These are phyloP conservation scores for Stramenopiles sp. DNA, from an alignment of 352 stramenopile genomes.

Conservation along the genomic window DNA sequence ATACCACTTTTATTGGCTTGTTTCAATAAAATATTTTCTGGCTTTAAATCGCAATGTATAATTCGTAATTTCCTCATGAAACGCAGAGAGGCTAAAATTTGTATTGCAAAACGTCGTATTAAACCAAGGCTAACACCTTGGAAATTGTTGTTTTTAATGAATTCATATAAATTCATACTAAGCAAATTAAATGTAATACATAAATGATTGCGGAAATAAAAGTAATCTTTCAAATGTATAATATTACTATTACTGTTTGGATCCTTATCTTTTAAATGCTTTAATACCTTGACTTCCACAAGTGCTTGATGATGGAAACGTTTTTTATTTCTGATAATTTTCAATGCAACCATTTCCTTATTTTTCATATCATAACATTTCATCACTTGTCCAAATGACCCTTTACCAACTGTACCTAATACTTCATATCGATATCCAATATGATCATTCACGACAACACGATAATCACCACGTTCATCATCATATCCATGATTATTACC, in stretches of 20 bases:
- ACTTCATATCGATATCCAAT: slow-evolving; percentile 80
- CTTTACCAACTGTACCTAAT: slow-evolving; percentile 75
- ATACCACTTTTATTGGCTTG: slow-evolving; percentile 77
- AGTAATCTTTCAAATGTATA: slow-evolving; percentile 70
- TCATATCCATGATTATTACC: slow-evolving; percentile 34
- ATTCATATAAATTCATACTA: slow-evolving; percentile 83
- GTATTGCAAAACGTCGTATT: slow-evolving; percentile 56
- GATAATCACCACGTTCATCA: slow-evolving; percentile 90
- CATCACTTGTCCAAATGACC: slow-evolving; percentile 95
- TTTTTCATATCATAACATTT: slow-evolving; percentile 57
- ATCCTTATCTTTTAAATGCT: slow-evolving; percentile 55
- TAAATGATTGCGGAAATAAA: slow-evolving; percentile 75
- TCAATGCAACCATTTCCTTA: slow-evolving; percentile 64
- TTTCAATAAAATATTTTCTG: slow-evolving; percentile 84
- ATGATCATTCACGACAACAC: slow-evolving; percentile 71
- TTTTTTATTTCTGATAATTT: slow-evolving; percentile 92
- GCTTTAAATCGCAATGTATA: slow-evolving; percentile 93
- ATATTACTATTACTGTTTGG: slow-evolving; percentile 37
- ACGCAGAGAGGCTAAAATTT: slow-evolving; percentile 55
- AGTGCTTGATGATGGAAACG: slow-evolving; percentile 83
- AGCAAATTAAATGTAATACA: slow-evolving; percentile 91
- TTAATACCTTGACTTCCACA: slow-evolving; percentile 80
- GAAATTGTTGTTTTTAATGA: slow-evolving; percentile 84
- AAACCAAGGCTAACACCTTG: slow-evolving; percentile 56
- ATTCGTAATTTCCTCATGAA: slow-evolving; percentile 53